Evolutionary conservation across 176 grass and related monocot species (phyloP).

Genomic region (Lolium rigidum): DNA sequence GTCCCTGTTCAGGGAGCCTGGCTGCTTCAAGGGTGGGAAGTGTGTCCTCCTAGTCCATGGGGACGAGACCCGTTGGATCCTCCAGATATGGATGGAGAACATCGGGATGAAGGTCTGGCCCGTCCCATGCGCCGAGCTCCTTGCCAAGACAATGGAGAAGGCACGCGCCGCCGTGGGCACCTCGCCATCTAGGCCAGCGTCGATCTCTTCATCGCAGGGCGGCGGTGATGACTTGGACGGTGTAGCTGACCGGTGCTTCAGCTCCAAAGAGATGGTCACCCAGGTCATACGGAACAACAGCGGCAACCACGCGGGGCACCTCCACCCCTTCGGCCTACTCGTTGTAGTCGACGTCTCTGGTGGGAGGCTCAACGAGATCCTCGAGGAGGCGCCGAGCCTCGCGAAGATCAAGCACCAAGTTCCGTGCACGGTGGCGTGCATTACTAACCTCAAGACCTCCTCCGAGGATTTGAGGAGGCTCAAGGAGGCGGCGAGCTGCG

Average conservation of each 20-base stretch:
- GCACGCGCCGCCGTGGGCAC: constrained; percentile 18
- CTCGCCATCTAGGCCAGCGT: background rate
- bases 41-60: constrained; percentile 68
- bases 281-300: constrained; percentile 44
- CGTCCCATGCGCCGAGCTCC: constrained; percentile 39
- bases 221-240: background rate
- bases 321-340: constrained; percentile 41
- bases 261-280: constrained; percentile 48
- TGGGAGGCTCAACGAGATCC: constrained; percentile 30
- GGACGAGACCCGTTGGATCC: constrained; percentile 61
- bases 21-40: constrained; percentile 56
- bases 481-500: constrained; percentile 24
- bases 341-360: constrained; percentile 53
- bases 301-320: constrained; percentile 20
- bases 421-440: constrained; percentile 56
- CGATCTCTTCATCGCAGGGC: background rate
- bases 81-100: constrained; percentile 74
- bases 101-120: constrained; percentile 67
- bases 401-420: constrained; percentile 25
- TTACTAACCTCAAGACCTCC: constrained; percentile 52
- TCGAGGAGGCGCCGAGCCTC: constrained; percentile 28
- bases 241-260: constrained; percentile 40
- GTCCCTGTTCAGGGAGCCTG: constrained; percentile 33
- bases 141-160: constrained; percentile 51
- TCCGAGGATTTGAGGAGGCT: constrained; percentile 46